phyloP scores from a whole-genome alignment of 2,329 filamentous ascomycete genomes.

The Colletotrichum trifolii region DNA sequence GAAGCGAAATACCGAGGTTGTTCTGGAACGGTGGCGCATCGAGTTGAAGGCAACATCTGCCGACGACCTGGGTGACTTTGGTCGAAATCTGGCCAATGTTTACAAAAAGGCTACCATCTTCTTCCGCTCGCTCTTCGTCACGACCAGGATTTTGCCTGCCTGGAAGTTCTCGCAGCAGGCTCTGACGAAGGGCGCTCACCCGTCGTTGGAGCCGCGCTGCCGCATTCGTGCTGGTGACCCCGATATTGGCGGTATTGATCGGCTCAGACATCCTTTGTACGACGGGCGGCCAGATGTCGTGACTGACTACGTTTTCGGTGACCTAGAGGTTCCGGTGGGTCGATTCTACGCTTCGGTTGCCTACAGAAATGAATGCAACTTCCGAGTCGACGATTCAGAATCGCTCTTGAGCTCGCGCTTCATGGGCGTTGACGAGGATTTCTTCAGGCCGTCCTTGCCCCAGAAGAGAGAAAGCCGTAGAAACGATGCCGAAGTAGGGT shows the following conservation, averaged over 20 bases:
- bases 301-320: slow-evolving; percentile 82
- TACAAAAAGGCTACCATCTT: slow-evolving; percentile 98
- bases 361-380: slow-evolving; percentile 90
- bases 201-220: slow-evolving; percentile 79
- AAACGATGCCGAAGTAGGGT: slow-evolving; percentile 70
- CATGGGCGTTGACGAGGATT: slow-evolving; percentile 89
- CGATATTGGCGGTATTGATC: slow-evolving; percentile 70
- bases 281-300: slow-evolving; percentile 72
- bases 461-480: slow-evolving; percentile 59
- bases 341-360: slow-evolving; percentile 83
- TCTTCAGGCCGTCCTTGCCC: slow-evolving; percentile 82
- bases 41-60: slow-evolving; percentile 75
- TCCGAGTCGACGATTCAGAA: slow-evolving; percentile 91
- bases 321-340: slow-evolving; percentile 87
- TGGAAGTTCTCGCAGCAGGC: slow-evolving; percentile 85
- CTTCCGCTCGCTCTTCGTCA: slow-evolving; percentile 88
- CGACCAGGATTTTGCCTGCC: slow-evolving; percentile 83
- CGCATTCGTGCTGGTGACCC: slow-evolving; percentile 76
- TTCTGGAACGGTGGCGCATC: slow-evolving; percentile 92
- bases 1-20: slow-evolving; percentile 74
- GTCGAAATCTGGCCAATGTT: slow-evolving; percentile 78
- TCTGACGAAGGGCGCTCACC: slow-evolving; percentile 76
- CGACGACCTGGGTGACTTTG: slow-evolving; percentile 66
- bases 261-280: slow-evolving; percentile 76
- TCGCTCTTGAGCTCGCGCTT: slow-evolving; percentile 91